Conservation (phyloP, 2,329 filamentous ascomycete species). For the Aspergillus piperis region DNA sequence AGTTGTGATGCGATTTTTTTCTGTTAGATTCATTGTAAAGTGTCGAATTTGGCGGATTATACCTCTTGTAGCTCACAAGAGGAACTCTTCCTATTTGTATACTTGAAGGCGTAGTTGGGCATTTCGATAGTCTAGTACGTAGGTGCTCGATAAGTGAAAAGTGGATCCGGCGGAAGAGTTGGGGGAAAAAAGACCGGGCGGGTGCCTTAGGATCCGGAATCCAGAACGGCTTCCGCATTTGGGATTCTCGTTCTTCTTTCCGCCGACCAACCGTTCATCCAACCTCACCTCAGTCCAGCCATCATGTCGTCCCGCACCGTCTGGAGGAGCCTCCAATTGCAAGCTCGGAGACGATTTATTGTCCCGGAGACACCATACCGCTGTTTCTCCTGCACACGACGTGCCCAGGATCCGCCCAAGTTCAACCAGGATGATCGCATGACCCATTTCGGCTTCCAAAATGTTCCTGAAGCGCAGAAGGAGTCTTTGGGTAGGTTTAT, state of each 20-base stretch:
- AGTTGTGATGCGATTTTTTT: rapidly evolving
- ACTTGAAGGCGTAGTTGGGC: background rate
- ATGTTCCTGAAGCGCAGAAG: slow-evolving; percentile 78
- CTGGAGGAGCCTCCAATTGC: slow-evolving; percentile 41
- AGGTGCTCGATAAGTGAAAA: background rate
- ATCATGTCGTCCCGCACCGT: slow-evolving; percentile 38
- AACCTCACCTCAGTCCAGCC: background rate
- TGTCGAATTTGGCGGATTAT: too few relatives aligned
- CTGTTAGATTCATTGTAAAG: background rate
- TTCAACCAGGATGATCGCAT: slow-evolving; percentile 54
- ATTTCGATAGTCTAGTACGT: background rate
- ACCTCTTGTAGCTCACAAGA: too few relatives aligned
- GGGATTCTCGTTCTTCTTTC: slow-evolving; percentile 1
- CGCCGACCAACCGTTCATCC: background rate
- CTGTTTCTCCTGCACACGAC: slow-evolving; percentile 54
- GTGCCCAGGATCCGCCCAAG: slow-evolving; percentile 40
- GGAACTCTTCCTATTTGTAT: background rate
- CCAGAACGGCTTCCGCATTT: background rate
- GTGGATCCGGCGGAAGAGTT: background rate
- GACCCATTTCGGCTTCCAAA: slow-evolving; percentile 91
- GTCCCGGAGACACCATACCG: slow-evolving; percentile 41
- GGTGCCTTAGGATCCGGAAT: background rate
- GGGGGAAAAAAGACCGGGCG: background rate
- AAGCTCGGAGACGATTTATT: slow-evolving; percentile 32
- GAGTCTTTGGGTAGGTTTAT: slow-evolving; percentile 58